Percentiles rank a stretch among this genome's conserved stretches.
Conservation (phyloP, 2,329 filamentous ascomycete genomes). For the Scorias spongiosa region DNA sequence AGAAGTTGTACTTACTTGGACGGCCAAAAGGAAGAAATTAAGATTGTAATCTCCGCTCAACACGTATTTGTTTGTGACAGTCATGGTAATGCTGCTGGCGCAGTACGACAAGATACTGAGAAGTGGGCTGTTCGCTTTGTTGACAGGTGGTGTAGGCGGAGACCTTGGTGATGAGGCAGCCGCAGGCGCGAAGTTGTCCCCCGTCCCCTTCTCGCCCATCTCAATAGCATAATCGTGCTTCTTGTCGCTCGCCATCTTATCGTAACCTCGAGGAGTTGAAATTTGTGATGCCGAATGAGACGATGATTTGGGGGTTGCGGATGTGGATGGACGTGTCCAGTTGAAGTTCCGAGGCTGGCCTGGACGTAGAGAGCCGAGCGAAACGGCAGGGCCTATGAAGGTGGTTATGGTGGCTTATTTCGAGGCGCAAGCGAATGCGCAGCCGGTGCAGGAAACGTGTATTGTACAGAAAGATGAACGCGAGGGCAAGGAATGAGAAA, state of each 20-base stretch:
- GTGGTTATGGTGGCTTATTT: slow-evolving; percentile 13
- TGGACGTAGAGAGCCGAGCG: slow-evolving; percentile 8
- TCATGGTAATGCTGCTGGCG: slow-evolving; percentile 95
- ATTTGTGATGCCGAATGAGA: slow-evolving; percentile 3
- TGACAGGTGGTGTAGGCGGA: slow-evolving; percentile 29
- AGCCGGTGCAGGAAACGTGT: too few relatives aligned
- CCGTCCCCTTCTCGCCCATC: slow-evolving; percentile 45
- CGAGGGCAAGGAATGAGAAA: not conserved
- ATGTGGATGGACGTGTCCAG: slow-evolving; percentile 10
- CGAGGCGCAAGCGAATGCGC: not conserved
- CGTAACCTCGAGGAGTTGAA: slow-evolving; percentile 3
- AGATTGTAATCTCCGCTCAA: slow-evolving; percentile 89
- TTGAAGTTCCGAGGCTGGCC: slow-evolving; percentile 8
- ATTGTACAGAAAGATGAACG: too few relatives aligned
- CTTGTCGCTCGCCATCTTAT: slow-evolving; percentile 73
- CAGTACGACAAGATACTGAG: slow-evolving; percentile 84
- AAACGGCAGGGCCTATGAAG: slow-evolving; percentile 16
- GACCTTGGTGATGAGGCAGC: slow-evolving; percentile 30
- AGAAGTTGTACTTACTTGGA: slow-evolving; percentile 59
- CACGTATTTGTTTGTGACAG: slow-evolving; percentile 98
- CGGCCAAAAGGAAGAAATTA: slow-evolving; percentile 83
- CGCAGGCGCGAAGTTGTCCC: slow-evolving; percentile 28
- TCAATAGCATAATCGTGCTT: slow-evolving; percentile 66
- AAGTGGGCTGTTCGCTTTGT: slow-evolving; percentile 48
- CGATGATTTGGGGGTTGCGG: slow-evolving; percentile 2